Base-by-base conservation (phyloP, 805 yeast genomes). In the Ascoidea tarda region DNA sequence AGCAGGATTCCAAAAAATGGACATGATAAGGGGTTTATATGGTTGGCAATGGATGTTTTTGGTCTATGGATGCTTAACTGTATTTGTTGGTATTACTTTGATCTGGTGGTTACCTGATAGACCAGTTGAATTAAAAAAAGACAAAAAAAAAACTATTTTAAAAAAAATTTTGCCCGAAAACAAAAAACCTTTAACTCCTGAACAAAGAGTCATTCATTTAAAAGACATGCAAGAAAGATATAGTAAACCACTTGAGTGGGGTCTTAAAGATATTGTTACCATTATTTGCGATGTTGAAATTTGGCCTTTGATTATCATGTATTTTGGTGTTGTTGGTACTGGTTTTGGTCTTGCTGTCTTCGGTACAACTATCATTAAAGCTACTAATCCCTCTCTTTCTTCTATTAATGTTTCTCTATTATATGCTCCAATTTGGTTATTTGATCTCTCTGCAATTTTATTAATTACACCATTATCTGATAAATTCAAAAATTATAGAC, bases 271-370 rank as follows among this genome's bases (percentile, higher is more conserved):
- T 55, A 70, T 87, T 33, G 59, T 66, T 47, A 64, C 63, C 6
- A 75, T 87, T 46, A 58, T 85, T 28, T 59, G 71, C 38, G 96
- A 88, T 62, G 61, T 74, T 48, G 73, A 93, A 57, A 71, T 83
- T 47, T 87, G 90, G 90, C 93, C 95, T 1, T 66, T 88, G 54
- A 71, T 86, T 48, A 71, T 87, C 68, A 87, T 87, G 96, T 87
- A 87, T 67, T 88, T 87, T 63, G 96, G 96, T 16, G 95, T 85
- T 21, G 96, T 87, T 32, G 96, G 96, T 49, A 79, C 87, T n/a
- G 96, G 96, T 1, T 82, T 76, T 61, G 96, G 95, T 38, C 69
- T 87, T 50, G 89, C 89, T 38, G 91, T 83, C 21, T 87, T 84
- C 66, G 96, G 90, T 5, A 82, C 95, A 4, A 81, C 91, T 6